These are phyloP conservation scores for Remersonia thermophila DNA, from an alignment of 2,329 filamentous ascomycete genomes.

Conservation along the genomic window DNA sequence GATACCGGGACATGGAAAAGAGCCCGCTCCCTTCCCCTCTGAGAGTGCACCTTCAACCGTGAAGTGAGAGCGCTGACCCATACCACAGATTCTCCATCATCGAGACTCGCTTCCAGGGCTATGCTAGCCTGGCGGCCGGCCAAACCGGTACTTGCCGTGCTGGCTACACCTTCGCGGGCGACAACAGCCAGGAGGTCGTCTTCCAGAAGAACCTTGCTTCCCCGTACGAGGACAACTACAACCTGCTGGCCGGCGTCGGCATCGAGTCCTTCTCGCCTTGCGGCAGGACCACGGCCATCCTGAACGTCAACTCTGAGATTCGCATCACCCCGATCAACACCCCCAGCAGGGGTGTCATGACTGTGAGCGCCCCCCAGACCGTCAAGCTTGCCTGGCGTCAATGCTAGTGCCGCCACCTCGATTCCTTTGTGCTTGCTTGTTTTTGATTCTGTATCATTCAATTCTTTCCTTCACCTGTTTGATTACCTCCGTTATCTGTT, in stretches of 20 bases:
- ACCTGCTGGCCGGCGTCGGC: constrained; percentile 18
- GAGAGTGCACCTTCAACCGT: too few species aligned
- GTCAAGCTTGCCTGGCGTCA: constrained; percentile 10
- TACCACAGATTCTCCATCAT: constrained; percentile 17
- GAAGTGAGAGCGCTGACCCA: neutral
- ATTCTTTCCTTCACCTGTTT: constrained; percentile 2
- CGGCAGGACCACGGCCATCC: constrained; percentile 17
- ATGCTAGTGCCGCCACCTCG: too few species aligned
- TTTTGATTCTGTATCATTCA: neutral
- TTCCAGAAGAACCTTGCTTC: constrained; percentile 19
- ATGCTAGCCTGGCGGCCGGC: constrained; percentile 16
- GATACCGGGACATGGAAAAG: neutral
- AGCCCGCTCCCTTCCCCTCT: too few species aligned
- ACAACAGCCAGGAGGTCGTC: constrained; percentile 17
- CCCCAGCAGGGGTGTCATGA: constrained; percentile 17
- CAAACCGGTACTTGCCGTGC: constrained; percentile 19
- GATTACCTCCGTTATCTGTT: neutral
- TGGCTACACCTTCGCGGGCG: constrained; percentile 19
- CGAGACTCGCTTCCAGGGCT: constrained; percentile 19
- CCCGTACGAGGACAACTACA: constrained; percentile 20
- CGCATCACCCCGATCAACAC: constrained; percentile 18
- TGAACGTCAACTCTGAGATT: constrained; percentile 21
- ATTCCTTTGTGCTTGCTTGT: neutral
- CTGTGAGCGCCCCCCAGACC: constrained; percentile 14
- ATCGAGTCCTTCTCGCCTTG: constrained; percentile 17